These are phyloP conservation scores for Globisporangium polare DNA, from an alignment of 352 stramenopile species.

Conservation along the genomic window DNA sequence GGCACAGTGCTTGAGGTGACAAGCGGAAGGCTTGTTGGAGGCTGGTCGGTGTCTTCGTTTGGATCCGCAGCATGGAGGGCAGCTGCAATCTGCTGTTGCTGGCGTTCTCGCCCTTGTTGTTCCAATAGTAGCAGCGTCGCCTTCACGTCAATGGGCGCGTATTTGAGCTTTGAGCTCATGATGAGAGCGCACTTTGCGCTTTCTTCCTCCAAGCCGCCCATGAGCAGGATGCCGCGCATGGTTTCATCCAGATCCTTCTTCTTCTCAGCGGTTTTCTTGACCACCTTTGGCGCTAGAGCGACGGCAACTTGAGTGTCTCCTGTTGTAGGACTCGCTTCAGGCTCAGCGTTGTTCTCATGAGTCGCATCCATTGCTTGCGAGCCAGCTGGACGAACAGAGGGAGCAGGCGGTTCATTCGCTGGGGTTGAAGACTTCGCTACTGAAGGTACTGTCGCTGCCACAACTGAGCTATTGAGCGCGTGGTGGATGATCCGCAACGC, in stretches of 20 bases:
- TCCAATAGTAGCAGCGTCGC: constrained; percentile 19
- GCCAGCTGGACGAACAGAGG: background rate
- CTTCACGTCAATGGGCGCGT: constrained; percentile 39
- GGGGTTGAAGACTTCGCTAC: background rate
- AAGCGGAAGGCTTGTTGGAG: background rate
- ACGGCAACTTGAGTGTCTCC: background rate
- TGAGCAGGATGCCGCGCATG: constrained; percentile 42
- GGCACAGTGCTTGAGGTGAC: background rate
- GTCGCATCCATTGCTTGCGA: background rate
- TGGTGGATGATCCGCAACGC: constrained; percentile 28
- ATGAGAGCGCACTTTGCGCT: constrained; percentile 30
- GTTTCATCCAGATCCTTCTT: constrained; percentile 43
- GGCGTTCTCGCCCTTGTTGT: constrained; percentile 1
- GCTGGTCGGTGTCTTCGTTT: background rate
- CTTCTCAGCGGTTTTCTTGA: constrained; percentile 16
- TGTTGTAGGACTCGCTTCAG: background rate
- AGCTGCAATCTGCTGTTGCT: constrained; percentile 15
- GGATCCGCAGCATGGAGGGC: background rate
- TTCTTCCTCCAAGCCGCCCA: constrained; percentile 37
- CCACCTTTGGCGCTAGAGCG: background rate
- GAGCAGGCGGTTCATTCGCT: background rate
- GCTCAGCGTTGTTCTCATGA: background rate
- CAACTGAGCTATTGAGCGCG: constrained; percentile 2
- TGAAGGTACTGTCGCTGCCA: background rate
- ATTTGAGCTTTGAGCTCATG: constrained; percentile 39